These are phyloP conservation scores for Cryptococcus floricola DNA, from an alignment of 1,284 basidiomycete species.

Conservation along the genomic window DNA sequence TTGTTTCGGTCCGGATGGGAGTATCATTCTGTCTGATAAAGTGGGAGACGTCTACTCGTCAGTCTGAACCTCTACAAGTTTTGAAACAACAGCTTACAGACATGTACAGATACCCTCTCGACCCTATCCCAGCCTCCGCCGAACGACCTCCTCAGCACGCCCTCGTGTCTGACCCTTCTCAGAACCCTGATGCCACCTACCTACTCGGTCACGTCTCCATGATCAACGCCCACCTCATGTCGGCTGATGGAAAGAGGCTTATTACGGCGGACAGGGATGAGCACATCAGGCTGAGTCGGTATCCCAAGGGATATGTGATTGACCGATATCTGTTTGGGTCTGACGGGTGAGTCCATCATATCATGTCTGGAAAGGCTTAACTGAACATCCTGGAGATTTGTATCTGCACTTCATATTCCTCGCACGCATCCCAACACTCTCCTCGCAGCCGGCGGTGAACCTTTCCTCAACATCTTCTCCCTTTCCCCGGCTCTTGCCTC, in stretches of 20 bases:
- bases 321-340: constrained; percentile 82
- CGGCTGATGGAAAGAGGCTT: constrained; percentile 65
- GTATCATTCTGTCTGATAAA: constrained; percentile 42
- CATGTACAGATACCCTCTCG: constrained; percentile 38
- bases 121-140: constrained; percentile 53
- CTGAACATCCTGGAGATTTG: constrained; percentile 57
- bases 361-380: not conserved
- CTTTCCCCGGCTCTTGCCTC: constrained; percentile 58
- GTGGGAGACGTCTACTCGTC: constrained; percentile 44
- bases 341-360: constrained; percentile 58
- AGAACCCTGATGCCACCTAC: constrained; percentile 60
- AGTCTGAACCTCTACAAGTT: not conserved
- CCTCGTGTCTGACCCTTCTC: constrained; percentile 66
- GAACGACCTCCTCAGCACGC: constrained; percentile 47
- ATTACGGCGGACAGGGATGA: constrained; percentile 88
- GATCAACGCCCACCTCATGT: constrained; percentile 67
- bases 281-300: constrained; percentile 86
- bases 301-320: constrained; percentile 74
- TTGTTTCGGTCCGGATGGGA: constrained; percentile 19
- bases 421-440: constrained; percentile 54
- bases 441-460: constrained; percentile 84
- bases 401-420: constrained; percentile 73
- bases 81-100: not conserved
- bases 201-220: constrained; percentile 78
- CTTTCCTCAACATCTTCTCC: constrained; percentile 66